Percentiles rank a stretch among this genome's conserved stretches.
phyloP scores from a whole-genome alignment of 23 red algal species.

The Gracilaria caudata region DNA sequence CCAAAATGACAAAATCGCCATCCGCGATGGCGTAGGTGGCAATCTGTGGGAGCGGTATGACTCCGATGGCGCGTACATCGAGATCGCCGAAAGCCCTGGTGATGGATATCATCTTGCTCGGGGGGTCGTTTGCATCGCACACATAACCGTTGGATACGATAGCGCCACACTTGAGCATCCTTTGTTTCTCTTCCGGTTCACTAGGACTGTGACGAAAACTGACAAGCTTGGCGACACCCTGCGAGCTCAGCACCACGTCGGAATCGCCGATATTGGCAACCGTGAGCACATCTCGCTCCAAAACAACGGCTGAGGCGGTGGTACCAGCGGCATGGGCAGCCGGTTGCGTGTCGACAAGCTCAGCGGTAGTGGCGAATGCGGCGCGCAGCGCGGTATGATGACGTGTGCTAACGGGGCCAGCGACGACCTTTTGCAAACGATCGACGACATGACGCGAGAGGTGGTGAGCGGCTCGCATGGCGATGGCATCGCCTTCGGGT shows the following conservation, averaged over 20 bases:
- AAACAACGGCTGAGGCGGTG: conserved; percentile 25
- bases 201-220: conserved; percentile 14
- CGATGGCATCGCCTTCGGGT: conserved; percentile 21
- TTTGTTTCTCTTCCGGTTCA: conserved; percentile 1
- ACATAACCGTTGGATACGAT: conserved; percentile 30
- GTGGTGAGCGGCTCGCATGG: conserved; percentile 17
- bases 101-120: conserved; percentile 45
- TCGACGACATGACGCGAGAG: conserved; percentile 18
- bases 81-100: conserved; percentile 63
- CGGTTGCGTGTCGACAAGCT: conserved; percentile 37
- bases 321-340: conserved; percentile 13
- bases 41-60: conserved; percentile 33
- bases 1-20: conserved; percentile 66
- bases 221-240: not conserved
- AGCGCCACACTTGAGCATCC: conserved; percentile 34
- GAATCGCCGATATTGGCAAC: conserved; percentile 58
- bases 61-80: conserved; percentile 41
- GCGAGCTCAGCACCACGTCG: conserved; percentile 18
- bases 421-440: not conserved
- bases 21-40: conserved; percentile 14
- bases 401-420: not conserved
- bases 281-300: conserved; percentile 12
- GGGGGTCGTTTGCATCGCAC: conserved; percentile 12
- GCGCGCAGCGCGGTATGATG: conserved; percentile 29
- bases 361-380: conserved; percentile 44